Base-by-base conservation (phyloP, 116 monocot genomes). In the Iris pallida region DNA sequence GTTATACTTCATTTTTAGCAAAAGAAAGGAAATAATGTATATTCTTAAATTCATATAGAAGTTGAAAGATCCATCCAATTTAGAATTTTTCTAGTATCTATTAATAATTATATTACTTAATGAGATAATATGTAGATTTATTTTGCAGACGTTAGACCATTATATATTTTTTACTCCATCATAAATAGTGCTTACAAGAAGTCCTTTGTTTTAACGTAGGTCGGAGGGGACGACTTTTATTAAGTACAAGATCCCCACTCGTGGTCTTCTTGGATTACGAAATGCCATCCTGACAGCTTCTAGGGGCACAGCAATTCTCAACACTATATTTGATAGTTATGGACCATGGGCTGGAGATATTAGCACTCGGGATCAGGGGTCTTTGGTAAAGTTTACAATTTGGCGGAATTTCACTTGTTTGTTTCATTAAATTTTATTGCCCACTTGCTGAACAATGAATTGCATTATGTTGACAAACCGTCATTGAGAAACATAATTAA, bases 171-270 rank as follows among this genome's bases (percentile, higher is more conserved):
- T 3, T 59, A 18, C 12, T 58, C 12, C 42, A 16, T 30, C 49
- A 51, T 59, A 14, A 10, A 16, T 63, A 8, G 12, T 54, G n/a
- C 16, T 73, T 42, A 71, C 30, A 53, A 61, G 14, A 47, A 45
- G 12, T 64, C 41, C 7, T 53, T 79, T 80, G 15, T 15, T 16
- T 45, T 56, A 18, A 47, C 52, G 15, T 77, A 97, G 97, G 54
- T 81, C 81, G 2, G 92, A 97, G 73, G 89, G 87, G 57, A 97
- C 97, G 57, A 64, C 87, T 73, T 51, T 92, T 47, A 53, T 97
- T 19, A 97, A 90, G 71, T 97, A 97, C 75, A 97, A 90, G 75
- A 97, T 97, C 44, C 97, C 97, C n/a, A 97, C 97, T 10, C 87
- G 97, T 43, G 97, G 97, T 13, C 87, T 97, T 78, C 82, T 97